Evolutionary conservation across 345 rosid species (phyloP), one percentile per base, ranked within the genome.

Genomic region (Durio zibethinus): DNA sequence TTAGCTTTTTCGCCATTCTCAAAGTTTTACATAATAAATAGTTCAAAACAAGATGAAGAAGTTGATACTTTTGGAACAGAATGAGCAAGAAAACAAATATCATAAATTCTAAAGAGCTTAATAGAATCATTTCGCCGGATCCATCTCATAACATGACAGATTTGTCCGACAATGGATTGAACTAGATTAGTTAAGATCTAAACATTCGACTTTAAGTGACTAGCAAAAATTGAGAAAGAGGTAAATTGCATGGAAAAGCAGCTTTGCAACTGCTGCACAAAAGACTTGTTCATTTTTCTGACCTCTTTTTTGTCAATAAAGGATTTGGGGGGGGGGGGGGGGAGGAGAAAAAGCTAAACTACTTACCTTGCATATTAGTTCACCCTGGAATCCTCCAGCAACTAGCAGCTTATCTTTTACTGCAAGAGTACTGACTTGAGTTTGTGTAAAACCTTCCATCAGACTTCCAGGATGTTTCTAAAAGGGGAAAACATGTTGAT

Each of bases 371-470:
- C 92, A 92, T 76, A 92, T 90, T 35, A 92, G 86, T 67, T 91
- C 97, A 75, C 97, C 97, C 79, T 87, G 94, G 83, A 91, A 91
- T 21, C 96, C 96, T 27, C 96, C 97, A 71, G 94, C 97, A 76
- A 90, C 90, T 56, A 91, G 82, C 82, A 88, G 83, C 50, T 85
- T 87, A 78, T 90, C 94, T 74, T 85, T 88, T 10, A 91, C 97
- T n/a, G 97, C 91, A 76, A 91, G 88, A 6, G 97, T 88, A 77
- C 97, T 90, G 73, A 91, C 91, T 91, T 91, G 97, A 47, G 91
- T 90, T 83, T 85, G 90, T 0, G 91, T 82, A 88, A 92, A 89
- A 70, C 94, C 91, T 86, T 92, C 94, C 86, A 89, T 76, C 73
- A 92, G 80, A 81, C 90, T 90, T 79, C 87, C 92, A 0, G 92